These are phyloP conservation scores for cucumber (Cucumis sativus) DNA, from an alignment of 306 rosid genomes.

Conservation along the genomic window Cucumber_9930_V3 NC_026661.2:15802001-15802500, in stretches of 20 bases:
- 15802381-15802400: neutral
- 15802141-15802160: neutral
- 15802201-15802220: no score
- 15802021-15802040: neutral
- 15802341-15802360: neutral
- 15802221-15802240: neutral
- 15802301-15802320: slow-evolving; percentile 96
- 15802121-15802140: neutral
- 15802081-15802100: neutral
- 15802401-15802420: neutral
- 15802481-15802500: neutral
- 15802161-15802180: neutral
- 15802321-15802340: slow-evolving; percentile 35
- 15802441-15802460: neutral
- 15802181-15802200: neutral
- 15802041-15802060: neutral
- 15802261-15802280: slow-evolving; percentile 91
- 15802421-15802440: neutral
- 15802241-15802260: slow-evolving; percentile 39
- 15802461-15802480: neutral
- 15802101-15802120: neutral
- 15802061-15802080: neutral
- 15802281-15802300: slow-evolving; percentile 98
- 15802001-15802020: neutral
- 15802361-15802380: slow-evolving; percentile 29